Evolutionary conservation across 768 basidiomycete species (phyloP), one percentile per base, ranked within the genome.

Genomic region (Trametes meyenii): DNA sequence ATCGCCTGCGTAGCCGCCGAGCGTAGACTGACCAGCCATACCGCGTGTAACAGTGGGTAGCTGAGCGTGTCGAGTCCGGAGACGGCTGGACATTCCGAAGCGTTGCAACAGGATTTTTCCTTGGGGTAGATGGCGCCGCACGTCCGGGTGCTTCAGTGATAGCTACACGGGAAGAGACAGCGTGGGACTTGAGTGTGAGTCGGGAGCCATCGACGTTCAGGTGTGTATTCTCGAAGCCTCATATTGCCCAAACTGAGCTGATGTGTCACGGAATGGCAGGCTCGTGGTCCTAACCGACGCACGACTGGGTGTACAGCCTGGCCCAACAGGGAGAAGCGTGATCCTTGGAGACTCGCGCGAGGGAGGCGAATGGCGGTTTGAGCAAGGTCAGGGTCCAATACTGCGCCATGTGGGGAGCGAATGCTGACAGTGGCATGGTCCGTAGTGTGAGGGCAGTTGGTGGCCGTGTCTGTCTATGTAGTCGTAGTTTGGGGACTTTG

Each of bases 121-220:
- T 86, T 19, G 71, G 72, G 10, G 60, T 78, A 5, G 73, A 71
- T 0, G 81, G 77, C 8, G 49, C 70, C 3, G 51, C 63, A 5
- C 40, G 54, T 6, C 39, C 48, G 12, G 13, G 43, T 1, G 72
- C 74, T 2, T 73, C 60, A n/a, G 68, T 85, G 39, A 65, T 83
- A 12, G 82, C 75, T 1, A 64, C 66, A 3, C 49, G 71, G 0
- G 67, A 73, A 0, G 78, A 79, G 5, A 77, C 75, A 35, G 68
- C 71, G 33, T 87, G 85, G 85, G 74, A 81, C 63, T 75, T 86
- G 65, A 78, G 79, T 73, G 75, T 73, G 24, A 82, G 83, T 40
- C 72, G 77, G 14, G 62, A 68, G 12, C 64, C 71, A 0, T 70
- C 73, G 4, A 67, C 69, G 0, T 78, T 79, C 67, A 75, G 85